Evolutionary conservation across 345 rosid species (phyloP).

Genomic region (Cardiospermum halicacabum): DNA sequence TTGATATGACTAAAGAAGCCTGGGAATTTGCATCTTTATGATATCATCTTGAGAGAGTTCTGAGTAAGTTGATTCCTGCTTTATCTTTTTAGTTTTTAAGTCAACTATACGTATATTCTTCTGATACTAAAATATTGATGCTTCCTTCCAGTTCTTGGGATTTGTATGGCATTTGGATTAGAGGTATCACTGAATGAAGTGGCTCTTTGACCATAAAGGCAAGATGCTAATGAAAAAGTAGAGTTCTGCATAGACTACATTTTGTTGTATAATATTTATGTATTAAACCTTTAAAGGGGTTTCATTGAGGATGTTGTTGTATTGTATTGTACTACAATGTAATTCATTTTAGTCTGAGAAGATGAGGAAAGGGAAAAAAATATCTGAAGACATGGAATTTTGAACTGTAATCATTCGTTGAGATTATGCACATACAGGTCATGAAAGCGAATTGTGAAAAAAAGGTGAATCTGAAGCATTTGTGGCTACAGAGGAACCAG

Average conservation of each 20-base stretch:
- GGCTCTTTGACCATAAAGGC: not conserved
- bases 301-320: not conserved
- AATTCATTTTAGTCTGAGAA: not conserved
- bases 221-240: not conserved
- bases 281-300: not conserved
- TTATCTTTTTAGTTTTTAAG: not conserved
- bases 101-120: not conserved
- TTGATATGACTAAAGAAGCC: slow-evolving; percentile 64
- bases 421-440: not conserved
- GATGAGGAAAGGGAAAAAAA: too few species aligned
- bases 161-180: not conserved
- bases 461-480: not conserved
- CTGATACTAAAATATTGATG: not conserved
- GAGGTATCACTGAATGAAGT: not conserved
- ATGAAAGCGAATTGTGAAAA: not conserved
- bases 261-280: not conserved
- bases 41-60: slow-evolving; percentile 18
- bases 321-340: slow-evolving; percentile 8
- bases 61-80: not conserved
- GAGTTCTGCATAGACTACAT: not conserved
- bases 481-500: not conserved
- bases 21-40: slow-evolving; percentile 54
- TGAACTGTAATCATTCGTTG: not conserved
- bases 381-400: not conserved
- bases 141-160: not conserved